Evolutionary conservation across 1,139 yeast species (phyloP).

Genomic region (Candida gigantensis): DNA sequence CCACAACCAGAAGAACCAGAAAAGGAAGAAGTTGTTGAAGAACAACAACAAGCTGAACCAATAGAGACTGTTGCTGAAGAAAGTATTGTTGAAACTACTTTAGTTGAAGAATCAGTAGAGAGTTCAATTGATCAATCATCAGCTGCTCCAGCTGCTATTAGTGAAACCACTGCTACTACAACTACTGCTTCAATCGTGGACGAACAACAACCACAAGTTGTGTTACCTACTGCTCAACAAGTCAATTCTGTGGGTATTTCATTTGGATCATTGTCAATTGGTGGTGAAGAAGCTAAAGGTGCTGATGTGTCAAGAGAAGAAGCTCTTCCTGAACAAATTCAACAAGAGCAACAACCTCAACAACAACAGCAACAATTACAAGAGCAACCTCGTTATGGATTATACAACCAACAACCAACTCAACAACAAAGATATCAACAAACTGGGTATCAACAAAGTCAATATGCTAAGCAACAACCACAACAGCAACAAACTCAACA

Average conservation of each 20-base stretch:
- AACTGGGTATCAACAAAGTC: conserved; percentile 18
- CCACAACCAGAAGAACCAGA: conserved; percentile 11
- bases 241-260: conserved; percentile 65
- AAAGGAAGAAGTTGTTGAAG: conserved; percentile 12
- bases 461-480: conserved; percentile 16
- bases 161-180: conserved; percentile 6
- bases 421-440: conserved; percentile 16
- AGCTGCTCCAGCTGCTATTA: conserved; percentile 4
- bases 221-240: conserved; percentile 57
- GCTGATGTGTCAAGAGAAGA: conserved; percentile 15
- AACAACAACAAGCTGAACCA: conserved; percentile 20
- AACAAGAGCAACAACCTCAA: conserved; percentile 15
- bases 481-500: conserved; percentile 23
- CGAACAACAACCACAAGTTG: conserved; percentile 58
- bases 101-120: conserved; percentile 53
- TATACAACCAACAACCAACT: conserved; percentile 17
- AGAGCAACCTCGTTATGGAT: conserved; percentile 14
- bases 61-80: conserved; percentile 10
- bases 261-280: conserved; percentile 63
- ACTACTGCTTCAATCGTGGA: conserved; percentile 11
- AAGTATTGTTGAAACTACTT: conserved; percentile 12
- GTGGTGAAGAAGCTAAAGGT: conserved; percentile 33
- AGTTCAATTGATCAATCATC: conserved; percentile 3
- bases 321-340: conserved; percentile 13
- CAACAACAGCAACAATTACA: conserved; percentile 16